phyloP scores from a whole-genome alignment of 768 basidiomycete genomes.

The Mycena alexandri region DNA sequence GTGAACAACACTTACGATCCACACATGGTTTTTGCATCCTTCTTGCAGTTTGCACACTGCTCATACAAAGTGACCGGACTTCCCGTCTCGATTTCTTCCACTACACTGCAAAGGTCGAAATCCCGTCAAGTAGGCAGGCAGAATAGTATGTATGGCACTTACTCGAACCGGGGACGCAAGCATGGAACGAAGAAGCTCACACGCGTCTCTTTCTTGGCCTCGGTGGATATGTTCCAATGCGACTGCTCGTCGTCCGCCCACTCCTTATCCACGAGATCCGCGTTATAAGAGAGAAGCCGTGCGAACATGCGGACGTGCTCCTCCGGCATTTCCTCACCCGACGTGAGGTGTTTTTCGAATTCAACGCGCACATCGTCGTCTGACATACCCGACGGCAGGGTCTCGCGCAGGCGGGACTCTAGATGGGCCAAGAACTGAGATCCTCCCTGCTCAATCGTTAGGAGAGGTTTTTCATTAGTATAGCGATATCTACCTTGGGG shows the following conservation, averaged over 20 bases:
- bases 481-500: conserved; percentile 16
- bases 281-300: conserved; percentile 38
- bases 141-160: not conserved
- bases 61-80: conserved; percentile 12
- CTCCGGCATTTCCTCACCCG: conserved; percentile 36
- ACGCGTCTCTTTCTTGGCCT: conserved; percentile 36
- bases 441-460: conserved; percentile 26
- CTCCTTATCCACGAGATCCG: conserved; percentile 34
- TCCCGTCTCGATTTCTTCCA: conserved; percentile 41
- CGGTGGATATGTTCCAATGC: conserved; percentile 38
- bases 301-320: conserved; percentile 40
- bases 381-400: conserved; percentile 29
- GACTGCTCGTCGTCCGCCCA: conserved; percentile 37
- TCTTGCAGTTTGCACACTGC: conserved; percentile 34
- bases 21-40: conserved; percentile 34
- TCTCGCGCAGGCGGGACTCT: conserved; percentile 30
- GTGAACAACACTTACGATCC: conserved; percentile 30
- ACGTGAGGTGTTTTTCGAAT: conserved; percentile 29
- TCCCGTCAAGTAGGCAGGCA: not conserved
- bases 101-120: conserved; percentile 19
- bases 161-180: conserved; percentile 34
- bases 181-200: conserved; percentile 41
- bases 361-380: conserved; percentile 30
- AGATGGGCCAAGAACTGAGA: conserved; percentile 39
- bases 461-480: not conserved